A percentile compares a stretch with the other conserved stretches of the same genome.
Conservation (phyloP, 768 basidiomycete genomes). For the Pulveroboletus frians region DNA sequence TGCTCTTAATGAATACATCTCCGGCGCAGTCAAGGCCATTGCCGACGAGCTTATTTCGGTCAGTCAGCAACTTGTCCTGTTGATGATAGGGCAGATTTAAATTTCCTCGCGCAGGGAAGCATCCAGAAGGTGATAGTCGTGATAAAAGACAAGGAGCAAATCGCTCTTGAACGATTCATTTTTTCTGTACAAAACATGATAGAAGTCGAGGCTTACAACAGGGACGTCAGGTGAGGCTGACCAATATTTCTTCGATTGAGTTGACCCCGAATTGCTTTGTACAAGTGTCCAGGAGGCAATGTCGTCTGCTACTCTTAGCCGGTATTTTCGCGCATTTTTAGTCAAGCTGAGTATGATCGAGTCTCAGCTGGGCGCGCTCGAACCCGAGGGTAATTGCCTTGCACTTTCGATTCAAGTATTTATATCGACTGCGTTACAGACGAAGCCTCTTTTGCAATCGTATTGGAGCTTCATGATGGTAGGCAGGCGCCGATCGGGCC, state of each 20-base stretch:
- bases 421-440: conserved; percentile 34
- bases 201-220: conserved; percentile 61
- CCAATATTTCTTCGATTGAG: not conserved
- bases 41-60: conserved; percentile 71
- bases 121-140: conserved; percentile 78
- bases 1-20: conserved; percentile 80
- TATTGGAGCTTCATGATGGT: conserved; percentile 76
- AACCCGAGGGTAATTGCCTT: conserved; percentile 42
- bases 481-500: conserved; percentile 46
- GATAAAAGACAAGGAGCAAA: conserved; percentile 75
- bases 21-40: conserved; percentile 80
- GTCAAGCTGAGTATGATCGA: conserved; percentile 78
- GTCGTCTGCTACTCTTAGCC: conserved; percentile 54
- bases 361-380: conserved; percentile 57
- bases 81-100: not conserved
- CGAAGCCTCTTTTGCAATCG: conserved; percentile 73
- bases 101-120: conserved; percentile 49
- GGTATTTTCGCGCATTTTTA: conserved; percentile 79
- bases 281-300: conserved; percentile 70
- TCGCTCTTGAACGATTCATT: conserved; percentile 84
- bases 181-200: conserved; percentile 85
- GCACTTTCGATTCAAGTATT: not conserved
- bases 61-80: conserved; percentile 10
- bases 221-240: conserved; percentile 53
- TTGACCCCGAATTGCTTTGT: not conserved